Percentiles rank a stretch among this genome's conserved stretches.
Evolutionary conservation across 495 filamentous ascomycete species (phyloP).

Genomic region (Neurospora sp.): DNA sequence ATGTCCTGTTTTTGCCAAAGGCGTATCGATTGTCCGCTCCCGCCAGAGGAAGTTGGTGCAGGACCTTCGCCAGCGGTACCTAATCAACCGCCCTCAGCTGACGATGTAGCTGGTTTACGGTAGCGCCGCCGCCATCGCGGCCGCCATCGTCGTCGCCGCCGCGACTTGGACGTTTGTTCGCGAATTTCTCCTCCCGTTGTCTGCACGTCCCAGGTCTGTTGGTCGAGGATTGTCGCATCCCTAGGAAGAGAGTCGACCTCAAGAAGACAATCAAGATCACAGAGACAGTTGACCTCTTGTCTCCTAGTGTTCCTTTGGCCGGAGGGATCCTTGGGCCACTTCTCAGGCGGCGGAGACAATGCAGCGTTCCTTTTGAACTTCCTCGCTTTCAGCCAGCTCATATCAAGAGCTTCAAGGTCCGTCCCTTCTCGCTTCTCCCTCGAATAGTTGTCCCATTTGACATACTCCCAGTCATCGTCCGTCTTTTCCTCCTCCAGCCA

Average conservation of each 20-base stretch:
- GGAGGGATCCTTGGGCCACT: neutral
- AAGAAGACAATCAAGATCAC: no score
- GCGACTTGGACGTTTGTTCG: no score
- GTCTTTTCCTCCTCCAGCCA: neutral
- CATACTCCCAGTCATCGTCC: rapidly evolving
- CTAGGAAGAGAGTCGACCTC: no score
- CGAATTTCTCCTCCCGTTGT: no score
- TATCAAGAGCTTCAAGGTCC: neutral
- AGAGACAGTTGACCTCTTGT: neutral
- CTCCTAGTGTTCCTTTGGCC: neutral
- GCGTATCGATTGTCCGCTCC: no score
- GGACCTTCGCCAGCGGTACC: neutral
- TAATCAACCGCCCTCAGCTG: neutral
- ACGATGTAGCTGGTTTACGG: neutral
- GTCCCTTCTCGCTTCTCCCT: neutral
- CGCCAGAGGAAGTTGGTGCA: neutral
- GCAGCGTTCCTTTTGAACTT: neutral
- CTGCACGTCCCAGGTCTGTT: no score
- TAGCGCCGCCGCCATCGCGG: no score
- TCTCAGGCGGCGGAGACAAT: neutral
- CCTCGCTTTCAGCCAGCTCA: neutral
- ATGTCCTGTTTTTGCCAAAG: no score
- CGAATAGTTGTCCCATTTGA: neutral
- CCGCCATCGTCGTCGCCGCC: no score
- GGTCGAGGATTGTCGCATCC: no score